phyloP scores from a whole-genome alignment of 1,284 basidiomycete species.

The Puccinia triticina region DNA sequence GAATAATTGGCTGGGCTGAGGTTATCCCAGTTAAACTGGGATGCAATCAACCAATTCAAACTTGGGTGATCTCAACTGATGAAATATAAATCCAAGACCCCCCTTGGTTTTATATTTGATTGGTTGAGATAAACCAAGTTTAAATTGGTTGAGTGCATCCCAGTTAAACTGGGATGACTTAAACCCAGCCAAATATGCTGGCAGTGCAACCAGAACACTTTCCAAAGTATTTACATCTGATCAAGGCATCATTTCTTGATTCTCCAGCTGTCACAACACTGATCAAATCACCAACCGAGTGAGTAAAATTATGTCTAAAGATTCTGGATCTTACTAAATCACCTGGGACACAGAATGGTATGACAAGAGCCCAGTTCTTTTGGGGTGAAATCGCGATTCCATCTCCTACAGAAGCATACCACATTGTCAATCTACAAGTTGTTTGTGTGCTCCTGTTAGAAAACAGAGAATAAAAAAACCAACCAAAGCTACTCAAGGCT shows the following conservation, averaged over 20 bases:
- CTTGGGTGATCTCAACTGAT: too few relatives aligned
- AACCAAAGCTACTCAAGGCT: conserved; percentile 38
- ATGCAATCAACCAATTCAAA: too few relatives aligned
- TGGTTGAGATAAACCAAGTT: too few relatives aligned
- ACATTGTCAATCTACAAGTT: neutral
- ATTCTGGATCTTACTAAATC: conserved; percentile 75
- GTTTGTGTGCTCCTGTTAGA: neutral
- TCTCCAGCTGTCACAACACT: conserved; percentile 71
- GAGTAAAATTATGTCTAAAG: conserved; percentile 67
- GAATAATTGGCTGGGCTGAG: too few relatives aligned
- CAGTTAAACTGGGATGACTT: too few relatives aligned
- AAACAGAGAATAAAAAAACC: neutral
- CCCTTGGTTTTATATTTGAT: too few relatives aligned
- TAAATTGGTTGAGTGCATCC: too few relatives aligned
- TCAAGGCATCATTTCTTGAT: conserved; percentile 58
- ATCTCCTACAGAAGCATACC: conserved; percentile 27
- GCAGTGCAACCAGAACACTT: conserved; percentile 67
- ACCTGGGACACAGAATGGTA: conserved; percentile 79
- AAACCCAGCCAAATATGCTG: too few relatives aligned
- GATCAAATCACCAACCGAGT: conserved; percentile 76
- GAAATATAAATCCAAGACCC: too few relatives aligned
- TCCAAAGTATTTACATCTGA: conserved; percentile 83
- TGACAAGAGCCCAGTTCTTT: conserved; percentile 74
- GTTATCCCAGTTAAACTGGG: too few relatives aligned
- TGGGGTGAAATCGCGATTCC: conserved; percentile 38